Conservation (phyloP, 164 flowering plant species). For the Sedum album region DNA sequence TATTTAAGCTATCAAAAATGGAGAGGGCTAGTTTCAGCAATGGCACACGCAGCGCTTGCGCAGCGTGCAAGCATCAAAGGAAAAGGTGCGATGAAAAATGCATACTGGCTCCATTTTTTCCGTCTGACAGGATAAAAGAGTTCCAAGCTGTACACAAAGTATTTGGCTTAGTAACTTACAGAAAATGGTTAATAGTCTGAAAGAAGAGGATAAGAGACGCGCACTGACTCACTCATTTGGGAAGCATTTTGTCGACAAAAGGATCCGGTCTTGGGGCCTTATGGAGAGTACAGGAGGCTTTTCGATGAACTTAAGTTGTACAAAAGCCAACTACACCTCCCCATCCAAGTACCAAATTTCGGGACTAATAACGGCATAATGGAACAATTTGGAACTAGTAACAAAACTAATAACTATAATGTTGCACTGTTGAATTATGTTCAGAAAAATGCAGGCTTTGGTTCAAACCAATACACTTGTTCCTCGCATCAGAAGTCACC, state of each 20-base stretch:
- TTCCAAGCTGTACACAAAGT: constrained; percentile 67
- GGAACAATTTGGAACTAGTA: background rate
- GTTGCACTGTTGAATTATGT: constrained; percentile 1
- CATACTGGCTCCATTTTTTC: constrained; percentile 53
- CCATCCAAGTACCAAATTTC: constrained; percentile 3
- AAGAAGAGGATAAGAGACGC: constrained; percentile 21
- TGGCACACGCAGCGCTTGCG: constrained; percentile 41
- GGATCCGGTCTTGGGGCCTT: constrained; percentile 58
- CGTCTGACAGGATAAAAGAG: constrained; percentile 27
- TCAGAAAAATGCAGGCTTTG: constrained; percentile 2
- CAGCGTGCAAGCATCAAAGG: constrained; percentile 89
- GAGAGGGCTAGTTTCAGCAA: background rate
- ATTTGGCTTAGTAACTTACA: constrained; percentile 63
- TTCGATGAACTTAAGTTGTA: constrained; percentile 33
- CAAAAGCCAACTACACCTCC: constrained; percentile 17
- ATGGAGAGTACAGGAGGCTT: constrained; percentile 39
- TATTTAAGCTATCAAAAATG: background rate
- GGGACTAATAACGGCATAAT: constrained; percentile 1
- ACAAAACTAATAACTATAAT: background rate
- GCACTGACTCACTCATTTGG: constrained; percentile 60
- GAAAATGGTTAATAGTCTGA: constrained; percentile 31
- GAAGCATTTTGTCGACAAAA: constrained; percentile 55
- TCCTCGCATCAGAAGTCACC: background rate
- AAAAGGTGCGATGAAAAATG: constrained; percentile 58
- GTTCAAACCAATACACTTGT: background rate